Conservation (phyloP, 768 basidiomycete genomes). For the Chlorophyllum brunneum region DNA sequence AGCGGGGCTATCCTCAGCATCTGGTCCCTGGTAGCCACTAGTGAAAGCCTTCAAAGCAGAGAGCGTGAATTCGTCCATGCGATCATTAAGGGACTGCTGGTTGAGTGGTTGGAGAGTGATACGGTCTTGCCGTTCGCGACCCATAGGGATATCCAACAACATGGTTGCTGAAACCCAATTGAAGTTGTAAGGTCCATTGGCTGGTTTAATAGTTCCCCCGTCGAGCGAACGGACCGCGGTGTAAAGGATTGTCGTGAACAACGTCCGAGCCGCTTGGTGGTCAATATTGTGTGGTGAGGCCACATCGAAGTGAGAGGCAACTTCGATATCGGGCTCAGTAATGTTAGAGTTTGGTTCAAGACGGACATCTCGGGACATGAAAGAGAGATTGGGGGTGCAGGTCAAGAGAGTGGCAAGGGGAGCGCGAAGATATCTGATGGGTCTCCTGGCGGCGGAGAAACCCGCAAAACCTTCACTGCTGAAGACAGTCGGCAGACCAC, state of each 20-base stretch:
- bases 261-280: background rate
- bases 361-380: background rate
- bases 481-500: background rate
- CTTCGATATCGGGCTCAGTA: background rate
- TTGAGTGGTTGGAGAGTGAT: background rate
- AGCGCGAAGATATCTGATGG: background rate
- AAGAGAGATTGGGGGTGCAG: background rate
- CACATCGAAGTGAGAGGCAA: background rate
- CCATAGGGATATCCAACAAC: background rate
- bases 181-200: background rate
- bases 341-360: background rate
- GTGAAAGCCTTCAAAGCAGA: constrained; percentile 5
- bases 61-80: background rate
- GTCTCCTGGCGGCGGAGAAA: background rate
- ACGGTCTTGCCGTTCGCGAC: background rate
- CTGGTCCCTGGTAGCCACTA: background rate
- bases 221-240: background rate
- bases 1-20: background rate
- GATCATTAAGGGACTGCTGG: background rate
- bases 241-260: background rate
- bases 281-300: background rate
- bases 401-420: constrained; percentile 4
- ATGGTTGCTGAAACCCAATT: background rate
- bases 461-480: background rate
- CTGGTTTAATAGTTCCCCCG: background rate